Percentiles rank a stretch among this genome's conserved stretches.
phyloP scores from a whole-genome alignment of 1,139 yeast genomes.

The Candida albicans region DNA sequence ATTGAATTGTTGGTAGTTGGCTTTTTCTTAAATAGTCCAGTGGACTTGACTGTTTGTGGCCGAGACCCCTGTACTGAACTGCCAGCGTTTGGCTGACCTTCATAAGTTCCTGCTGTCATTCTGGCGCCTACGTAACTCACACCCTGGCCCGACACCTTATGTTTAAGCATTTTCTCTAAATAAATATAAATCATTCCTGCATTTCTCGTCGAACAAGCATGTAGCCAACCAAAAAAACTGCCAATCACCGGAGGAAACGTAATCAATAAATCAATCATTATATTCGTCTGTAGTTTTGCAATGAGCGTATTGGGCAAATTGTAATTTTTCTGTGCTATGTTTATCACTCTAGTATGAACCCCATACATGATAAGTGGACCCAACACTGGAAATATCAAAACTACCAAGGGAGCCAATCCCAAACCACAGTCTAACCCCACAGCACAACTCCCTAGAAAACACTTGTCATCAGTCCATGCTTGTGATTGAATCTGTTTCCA shows the following conservation, averaged over 20 bases:
- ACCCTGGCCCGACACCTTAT: constrained; percentile 24
- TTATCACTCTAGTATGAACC: constrained; percentile 66
- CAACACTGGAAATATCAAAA: constrained; percentile 65
- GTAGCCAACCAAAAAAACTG: constrained; percentile 70
- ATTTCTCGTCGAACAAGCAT: constrained; percentile 86
- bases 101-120: constrained; percentile 10
- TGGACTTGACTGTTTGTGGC: background rate
- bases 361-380: constrained; percentile 83
- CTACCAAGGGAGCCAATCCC: constrained; percentile 71
- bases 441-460: constrained; percentile 72
- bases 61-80: background rate
- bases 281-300: constrained; percentile 73
- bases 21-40: background rate
- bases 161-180: constrained; percentile 38
- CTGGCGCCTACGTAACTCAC: constrained; percentile 26
- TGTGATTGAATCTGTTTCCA: constrained; percentile 73
- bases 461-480: constrained; percentile 86
- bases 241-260: constrained; percentile 82
- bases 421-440: constrained; percentile 72
- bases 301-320: constrained; percentile 59
- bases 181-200: constrained; percentile 70
- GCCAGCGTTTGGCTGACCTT: constrained; percentile 1
- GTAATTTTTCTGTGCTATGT: constrained; percentile 54
- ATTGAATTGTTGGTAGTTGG: constrained; percentile 11
- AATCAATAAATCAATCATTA: constrained; percentile 67